These are phyloP conservation scores for Rutstroemia sp. DNA, from an alignment of 2,329 filamentous ascomycete species.

Conservation along the genomic window DNA sequence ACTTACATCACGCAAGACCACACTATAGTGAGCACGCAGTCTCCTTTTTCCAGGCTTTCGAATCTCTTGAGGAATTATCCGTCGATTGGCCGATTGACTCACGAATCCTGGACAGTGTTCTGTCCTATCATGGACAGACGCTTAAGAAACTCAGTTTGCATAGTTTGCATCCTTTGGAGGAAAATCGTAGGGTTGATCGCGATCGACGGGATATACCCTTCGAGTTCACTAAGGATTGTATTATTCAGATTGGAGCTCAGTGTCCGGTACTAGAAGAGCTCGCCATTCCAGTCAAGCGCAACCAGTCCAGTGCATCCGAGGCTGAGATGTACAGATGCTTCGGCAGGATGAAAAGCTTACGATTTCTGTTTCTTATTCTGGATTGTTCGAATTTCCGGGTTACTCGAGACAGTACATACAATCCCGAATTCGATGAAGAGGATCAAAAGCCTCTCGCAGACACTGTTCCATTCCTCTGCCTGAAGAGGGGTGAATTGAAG, in stretches of 20 bases:
- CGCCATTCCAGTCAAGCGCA: slow-evolving; percentile 5
- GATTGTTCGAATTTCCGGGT: slow-evolving; percentile 12
- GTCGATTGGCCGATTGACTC: slow-evolving; percentile 9
- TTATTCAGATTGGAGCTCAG: slow-evolving; percentile 10
- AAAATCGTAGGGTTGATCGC: too few relatives aligned
- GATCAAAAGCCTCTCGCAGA: background rate
- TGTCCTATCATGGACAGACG: slow-evolving; percentile 10
- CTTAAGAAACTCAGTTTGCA: slow-evolving; percentile 9
- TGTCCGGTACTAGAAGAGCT: slow-evolving; percentile 11
- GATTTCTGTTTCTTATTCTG: slow-evolving; percentile 11
- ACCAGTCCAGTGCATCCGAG: background rate
- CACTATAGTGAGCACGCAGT: slow-evolving; percentile 9
- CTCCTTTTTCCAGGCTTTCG: slow-evolving; percentile 6
- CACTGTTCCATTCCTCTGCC: background rate
- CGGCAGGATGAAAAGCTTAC: slow-evolving; percentile 8
- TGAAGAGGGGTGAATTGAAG: slow-evolving; percentile 5
- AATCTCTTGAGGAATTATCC: slow-evolving; percentile 10
- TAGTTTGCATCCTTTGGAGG: slow-evolving; percentile 10
- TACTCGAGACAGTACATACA: slow-evolving; percentile 2
- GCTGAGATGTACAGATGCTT: slow-evolving; percentile 9
- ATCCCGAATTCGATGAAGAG: slow-evolving; percentile 6
- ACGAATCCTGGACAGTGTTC: slow-evolving; percentile 10
- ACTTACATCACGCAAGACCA: background rate
- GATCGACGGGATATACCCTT: slow-evolving; percentile 6
- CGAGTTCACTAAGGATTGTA: slow-evolving; percentile 8